Conservation (phyloP, 495 filamentous ascomycete genomes). For the Echria macrotheca region DNA sequence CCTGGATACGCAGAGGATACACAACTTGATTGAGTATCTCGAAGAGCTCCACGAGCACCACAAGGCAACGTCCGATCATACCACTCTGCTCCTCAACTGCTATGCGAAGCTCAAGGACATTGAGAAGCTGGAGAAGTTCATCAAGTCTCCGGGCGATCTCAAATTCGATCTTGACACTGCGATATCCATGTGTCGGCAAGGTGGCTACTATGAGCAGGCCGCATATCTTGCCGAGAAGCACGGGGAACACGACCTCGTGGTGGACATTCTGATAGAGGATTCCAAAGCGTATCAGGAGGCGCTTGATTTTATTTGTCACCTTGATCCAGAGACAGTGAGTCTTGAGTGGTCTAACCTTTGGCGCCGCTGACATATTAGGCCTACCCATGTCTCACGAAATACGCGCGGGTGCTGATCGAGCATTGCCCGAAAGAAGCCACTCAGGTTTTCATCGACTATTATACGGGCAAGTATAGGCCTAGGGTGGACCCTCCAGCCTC, state of each 20-base stretch:
- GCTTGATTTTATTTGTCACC: slow-evolving; percentile 80
- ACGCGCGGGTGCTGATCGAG: slow-evolving; percentile 81
- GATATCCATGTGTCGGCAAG: slow-evolving; percentile 95
- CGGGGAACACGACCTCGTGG: slow-evolving; percentile 85
- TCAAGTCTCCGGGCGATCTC: slow-evolving; percentile 88
- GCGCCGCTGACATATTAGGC: slow-evolving; percentile 47
- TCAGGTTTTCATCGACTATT: slow-evolving; percentile 85
- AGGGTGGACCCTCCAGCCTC: slow-evolving; percentile 57
- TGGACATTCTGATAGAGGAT: slow-evolving; percentile 93
- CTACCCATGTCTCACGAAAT: slow-evolving; percentile 89
- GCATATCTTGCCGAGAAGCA: slow-evolving; percentile 94
- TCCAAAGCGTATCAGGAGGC: slow-evolving; percentile 84
- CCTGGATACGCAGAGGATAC: slow-evolving; percentile 91
- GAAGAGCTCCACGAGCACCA: slow-evolving; percentile 95
- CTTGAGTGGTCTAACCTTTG: not conserved
- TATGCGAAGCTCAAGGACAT: slow-evolving; percentile 97
- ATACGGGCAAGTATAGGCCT: slow-evolving; percentile 76
- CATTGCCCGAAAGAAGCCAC: slow-evolving; percentile 77
- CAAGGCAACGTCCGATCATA: slow-evolving; percentile 92
- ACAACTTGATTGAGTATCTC: slow-evolving; percentile 95
- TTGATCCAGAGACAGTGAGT: slow-evolving; percentile 76
- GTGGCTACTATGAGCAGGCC: slow-evolving; percentile 95
- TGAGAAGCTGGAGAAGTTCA: slow-evolving; percentile 90
- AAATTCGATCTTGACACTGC: slow-evolving; percentile 98
- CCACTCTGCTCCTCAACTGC: slow-evolving; percentile 89